phyloP scores from a whole-genome alignment of 2,329 filamentous ascomycete genomes.

The Venturiaceae sp. region DNA sequence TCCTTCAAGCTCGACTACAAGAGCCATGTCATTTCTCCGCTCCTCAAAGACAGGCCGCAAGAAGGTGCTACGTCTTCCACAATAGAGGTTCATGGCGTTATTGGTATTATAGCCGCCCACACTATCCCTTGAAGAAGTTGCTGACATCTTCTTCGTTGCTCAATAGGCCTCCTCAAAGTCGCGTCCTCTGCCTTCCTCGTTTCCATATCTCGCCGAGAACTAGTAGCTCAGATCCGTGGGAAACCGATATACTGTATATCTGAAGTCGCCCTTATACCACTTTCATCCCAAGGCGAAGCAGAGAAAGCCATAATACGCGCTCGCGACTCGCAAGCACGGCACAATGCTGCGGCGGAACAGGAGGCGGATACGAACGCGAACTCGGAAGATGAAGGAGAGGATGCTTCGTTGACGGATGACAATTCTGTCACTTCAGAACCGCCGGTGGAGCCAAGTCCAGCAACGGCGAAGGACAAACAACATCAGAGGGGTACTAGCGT shows the following conservation, averaged over 20 bases:
- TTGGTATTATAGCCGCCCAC: conserved; percentile 35
- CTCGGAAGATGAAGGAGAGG: conserved; percentile 8
- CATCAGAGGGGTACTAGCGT: conserved; percentile 50
- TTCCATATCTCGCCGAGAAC: conserved; percentile 74
- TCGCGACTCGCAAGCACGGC: conserved; percentile 32
- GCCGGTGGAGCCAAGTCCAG: conserved; percentile 20
- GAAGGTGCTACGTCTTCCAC: conserved; percentile 26
- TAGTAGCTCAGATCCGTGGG: conserved; percentile 79
- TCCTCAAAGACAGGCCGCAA: conserved; percentile 29
- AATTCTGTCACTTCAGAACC: conserved; percentile 21
- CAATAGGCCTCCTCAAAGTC: conserved; percentile 69
- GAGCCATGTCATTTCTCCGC: conserved; percentile 40
- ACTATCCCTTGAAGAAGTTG: not conserved
- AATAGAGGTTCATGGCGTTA: conserved; percentile 41
- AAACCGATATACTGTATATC: conserved; percentile 79
- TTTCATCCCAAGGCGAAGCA: conserved; percentile 67
- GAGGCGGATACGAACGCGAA: conserved; percentile 12
- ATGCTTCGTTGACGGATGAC: conserved; percentile 12
- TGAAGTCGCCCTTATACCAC: conserved; percentile 83
- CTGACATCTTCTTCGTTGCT: not conserved
- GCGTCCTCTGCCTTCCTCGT: conserved; percentile 76
- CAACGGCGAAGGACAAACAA: conserved; percentile 17
- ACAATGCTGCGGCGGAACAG: conserved; percentile 15
- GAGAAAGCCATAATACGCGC: conserved; percentile 60
- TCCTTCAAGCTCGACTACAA: conserved; percentile 63